Evolutionary conservation across 768 basidiomycete species (phyloP), one percentile per base, ranked within the genome.

Genomic region (Holtermannia corniformis): DNA sequence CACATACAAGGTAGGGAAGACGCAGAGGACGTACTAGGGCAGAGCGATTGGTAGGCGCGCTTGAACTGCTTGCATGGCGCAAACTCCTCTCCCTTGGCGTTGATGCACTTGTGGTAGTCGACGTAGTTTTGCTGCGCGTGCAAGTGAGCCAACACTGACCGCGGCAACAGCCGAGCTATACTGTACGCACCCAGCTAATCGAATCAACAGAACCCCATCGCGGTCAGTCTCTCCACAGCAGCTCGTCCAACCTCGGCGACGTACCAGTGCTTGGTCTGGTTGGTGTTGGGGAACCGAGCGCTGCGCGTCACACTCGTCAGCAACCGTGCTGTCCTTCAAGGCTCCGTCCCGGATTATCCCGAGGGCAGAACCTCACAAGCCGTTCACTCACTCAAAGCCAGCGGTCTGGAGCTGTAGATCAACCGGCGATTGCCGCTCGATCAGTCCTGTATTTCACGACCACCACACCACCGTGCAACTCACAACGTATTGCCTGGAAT

Each of bases 11-110:
- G 20, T 12, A 11, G 50, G 21, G 41, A 24, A 26, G 41, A 32
- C 25, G 26, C 5, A n/a, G 2, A 2, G 47, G 41, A 83, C 90
- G 73, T 65, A 96, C 95, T 96, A 59, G 95, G 95, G 77, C 95
- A 99, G 55, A 97, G 82, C 41, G 92, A 90, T 78, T 89, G 80
- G 79, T 90, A 99, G 24, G 87, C 87, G 73, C 82, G 81, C 78
- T 86, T 87, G 82, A 99, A 99, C 75, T 95, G 92, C 77, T 90
- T 90, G 84, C 95, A 97, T 1, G 95, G 91, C n/a, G 84, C 82
- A 72, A 83, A 97, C 55, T 96, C 95, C 63, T 99, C 95, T 62
- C 95, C 95, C 77, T 95, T 97, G 64, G 92, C 92, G 64, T 86
- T 75, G 64, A 96, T 76, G 74, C 95, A 99, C 75, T 93, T 93